A percentile compares a stretch with the other conserved stretches of the same genome.
Evolutionary conservation across 441 rosid species (phyloP).

Genomic region (Pelargonium cotyledonis): DNA sequence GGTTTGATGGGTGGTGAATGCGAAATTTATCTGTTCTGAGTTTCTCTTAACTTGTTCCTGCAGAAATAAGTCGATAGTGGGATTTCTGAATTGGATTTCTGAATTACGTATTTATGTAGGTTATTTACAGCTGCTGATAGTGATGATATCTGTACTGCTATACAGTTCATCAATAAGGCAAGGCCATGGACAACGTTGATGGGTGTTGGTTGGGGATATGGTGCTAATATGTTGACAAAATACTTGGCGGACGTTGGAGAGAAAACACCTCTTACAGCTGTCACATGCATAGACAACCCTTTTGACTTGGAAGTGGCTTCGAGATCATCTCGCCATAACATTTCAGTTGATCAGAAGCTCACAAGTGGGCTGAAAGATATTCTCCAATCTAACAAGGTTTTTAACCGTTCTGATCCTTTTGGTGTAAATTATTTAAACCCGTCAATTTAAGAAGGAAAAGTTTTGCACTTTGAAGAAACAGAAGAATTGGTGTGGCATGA

Average conservation of each 20-base stretch:
- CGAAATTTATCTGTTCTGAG: slow-evolving; percentile 8
- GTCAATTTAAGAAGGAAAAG: slow-evolving; percentile 16
- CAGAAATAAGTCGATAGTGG: slow-evolving; percentile 26
- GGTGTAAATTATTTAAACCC: slow-evolving; percentile 9
- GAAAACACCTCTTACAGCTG: slow-evolving; percentile 81
- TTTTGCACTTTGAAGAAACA: slow-evolving; percentile 6
- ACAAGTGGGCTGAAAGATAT: slow-evolving; percentile 70
- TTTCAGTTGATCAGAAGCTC: slow-evolving; percentile 54
- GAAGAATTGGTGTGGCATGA: background rate
- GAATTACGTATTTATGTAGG: slow-evolving; percentile 78
- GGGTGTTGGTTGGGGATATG: slow-evolving; percentile 89
- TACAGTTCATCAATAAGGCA: slow-evolving; percentile 63
- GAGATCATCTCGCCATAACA: slow-evolving; percentile 47
- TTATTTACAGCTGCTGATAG: slow-evolving; percentile 97
- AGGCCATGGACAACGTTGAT: slow-evolving; percentile 87
- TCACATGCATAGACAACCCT: slow-evolving; percentile 85
- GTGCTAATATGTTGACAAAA: slow-evolving; percentile 89
- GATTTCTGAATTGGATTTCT: slow-evolving; percentile 32
- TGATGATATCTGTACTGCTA: slow-evolving; percentile 78
- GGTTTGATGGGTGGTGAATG: slow-evolving; percentile 4
- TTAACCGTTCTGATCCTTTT: slow-evolving; percentile 14
- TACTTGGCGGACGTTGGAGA: slow-evolving; percentile 89
- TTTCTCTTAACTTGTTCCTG: slow-evolving; percentile 11
- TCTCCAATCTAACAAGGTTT: slow-evolving; percentile 81
- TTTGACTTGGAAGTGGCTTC: slow-evolving; percentile 90